These are phyloP conservation scores for Ensete glaucum DNA, from an alignment of 176 grass and related monocot species.

Conservation along the genomic window DNA sequence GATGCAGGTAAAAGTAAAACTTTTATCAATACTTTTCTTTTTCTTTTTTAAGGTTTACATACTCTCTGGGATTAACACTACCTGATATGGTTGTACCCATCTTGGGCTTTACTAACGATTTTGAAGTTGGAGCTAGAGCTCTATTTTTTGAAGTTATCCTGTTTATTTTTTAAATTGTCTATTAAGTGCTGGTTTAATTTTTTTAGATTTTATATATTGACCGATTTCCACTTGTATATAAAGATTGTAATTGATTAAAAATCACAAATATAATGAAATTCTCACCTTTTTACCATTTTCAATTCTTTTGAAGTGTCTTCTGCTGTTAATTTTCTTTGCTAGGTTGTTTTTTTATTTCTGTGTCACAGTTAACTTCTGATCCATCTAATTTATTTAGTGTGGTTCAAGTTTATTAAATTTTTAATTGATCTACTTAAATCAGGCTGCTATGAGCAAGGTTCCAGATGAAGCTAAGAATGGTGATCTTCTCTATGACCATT, in stretches of 20 bases:
- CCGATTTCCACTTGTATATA: neutral
- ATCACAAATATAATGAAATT: neutral
- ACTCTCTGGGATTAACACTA: neutral
- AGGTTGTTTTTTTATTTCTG: slow-evolving; percentile 8
- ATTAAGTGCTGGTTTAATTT: neutral
- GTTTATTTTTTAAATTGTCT: neutral
- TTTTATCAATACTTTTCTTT: slow-evolving; percentile 2
- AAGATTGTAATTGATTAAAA: neutral
- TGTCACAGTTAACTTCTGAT: neutral
- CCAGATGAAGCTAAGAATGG: slow-evolving; percentile 64
- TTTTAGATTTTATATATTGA: neutral
- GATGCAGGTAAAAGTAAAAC: slow-evolving; percentile 88
- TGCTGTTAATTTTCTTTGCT: slow-evolving; percentile 4
- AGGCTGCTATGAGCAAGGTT: slow-evolving; percentile 93
- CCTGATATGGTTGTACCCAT: slow-evolving; percentile 3
- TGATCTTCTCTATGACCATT: slow-evolving; percentile 72
- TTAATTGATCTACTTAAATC: slow-evolving; percentile 18
- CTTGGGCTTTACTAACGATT: neutral
- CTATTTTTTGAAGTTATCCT: slow-evolving; percentile 7
- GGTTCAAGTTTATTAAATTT: slow-evolving; percentile 4
- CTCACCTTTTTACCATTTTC: slow-evolving; percentile 1
- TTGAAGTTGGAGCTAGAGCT: neutral
- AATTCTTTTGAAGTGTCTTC: neutral
- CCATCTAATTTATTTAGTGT: neutral
- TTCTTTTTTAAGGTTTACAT: slow-evolving; percentile 1